Conservation (phyloP, 257 asterid species). For the Knoxia roxburghii region DNA sequence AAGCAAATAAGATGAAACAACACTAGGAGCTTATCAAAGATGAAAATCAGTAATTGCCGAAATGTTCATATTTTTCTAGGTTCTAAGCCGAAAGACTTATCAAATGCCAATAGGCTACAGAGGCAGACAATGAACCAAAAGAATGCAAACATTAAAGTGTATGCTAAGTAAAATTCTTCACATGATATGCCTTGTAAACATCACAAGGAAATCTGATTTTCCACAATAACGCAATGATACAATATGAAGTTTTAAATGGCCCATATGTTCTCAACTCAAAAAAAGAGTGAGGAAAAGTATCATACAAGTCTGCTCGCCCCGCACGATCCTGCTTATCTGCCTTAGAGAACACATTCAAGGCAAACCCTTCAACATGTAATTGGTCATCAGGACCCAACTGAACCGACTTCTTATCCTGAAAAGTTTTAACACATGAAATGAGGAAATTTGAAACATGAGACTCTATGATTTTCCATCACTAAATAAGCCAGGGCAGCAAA, state of each 20-base stretch:
- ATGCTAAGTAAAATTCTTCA: neutral
- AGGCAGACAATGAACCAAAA: constrained; percentile 1
- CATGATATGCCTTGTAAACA: neutral
- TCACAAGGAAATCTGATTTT: neutral
- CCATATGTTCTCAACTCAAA: neutral
- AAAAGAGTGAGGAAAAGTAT: constrained; percentile 2
- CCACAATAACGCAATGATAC: neutral
- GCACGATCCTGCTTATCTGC: constrained; percentile 98
- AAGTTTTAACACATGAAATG: constrained; percentile 9
- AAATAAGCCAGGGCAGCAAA: neutral
- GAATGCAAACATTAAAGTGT: neutral
- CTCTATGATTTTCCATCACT: neutral
- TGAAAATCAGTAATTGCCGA: neutral
- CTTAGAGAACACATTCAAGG: constrained; percentile 72
- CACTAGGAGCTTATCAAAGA: too few relatives aligned
- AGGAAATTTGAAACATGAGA: neutral
- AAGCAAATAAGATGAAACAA: neutral
- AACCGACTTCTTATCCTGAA: constrained; percentile 88
- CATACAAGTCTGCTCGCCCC: constrained; percentile 82
- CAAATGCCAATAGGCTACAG: neutral
- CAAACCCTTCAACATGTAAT: constrained; percentile 86
- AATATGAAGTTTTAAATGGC: neutral
- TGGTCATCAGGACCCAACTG: constrained; percentile 75
- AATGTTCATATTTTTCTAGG: neutral
- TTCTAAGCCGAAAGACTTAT: neutral